Conservation (phyloP, 495 filamentous ascomycete genomes). For the Lasiosphaeria miniovina region DNA sequence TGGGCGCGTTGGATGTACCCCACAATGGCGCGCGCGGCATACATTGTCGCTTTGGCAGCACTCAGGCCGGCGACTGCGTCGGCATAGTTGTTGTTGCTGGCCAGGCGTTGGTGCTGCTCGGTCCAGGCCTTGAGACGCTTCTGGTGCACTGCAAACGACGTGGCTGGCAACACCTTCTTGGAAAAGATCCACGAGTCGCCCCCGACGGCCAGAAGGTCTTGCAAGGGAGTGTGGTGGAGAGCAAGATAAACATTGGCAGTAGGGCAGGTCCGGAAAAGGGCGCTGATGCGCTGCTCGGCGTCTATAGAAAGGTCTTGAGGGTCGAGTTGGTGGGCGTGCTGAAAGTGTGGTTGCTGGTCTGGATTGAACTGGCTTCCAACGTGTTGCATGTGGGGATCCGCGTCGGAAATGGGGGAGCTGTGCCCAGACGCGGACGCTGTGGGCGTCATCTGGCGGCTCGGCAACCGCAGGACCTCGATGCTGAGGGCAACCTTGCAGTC, state of each 20-base stretch:
- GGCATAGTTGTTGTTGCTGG: constrained; percentile 11
- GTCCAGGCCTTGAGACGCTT: constrained; percentile 38
- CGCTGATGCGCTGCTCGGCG: constrained; percentile 33
- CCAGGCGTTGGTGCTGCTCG: constrained; percentile 16
- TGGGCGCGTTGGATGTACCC: constrained; percentile 18
- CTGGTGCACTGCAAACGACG: constrained; percentile 38
- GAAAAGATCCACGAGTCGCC: constrained; percentile 50
- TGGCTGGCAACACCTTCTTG: constrained; percentile 37
- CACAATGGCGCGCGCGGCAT: constrained; percentile 33
- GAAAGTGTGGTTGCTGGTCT: constrained; percentile 16
- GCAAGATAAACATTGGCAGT: constrained; percentile 47
- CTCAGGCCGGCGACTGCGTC: constrained; percentile 14
- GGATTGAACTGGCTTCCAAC: constrained; percentile 14
- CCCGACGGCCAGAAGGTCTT: constrained; percentile 45
- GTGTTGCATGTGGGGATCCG: constrained; percentile 28
- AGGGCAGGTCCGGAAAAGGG: constrained; percentile 37
- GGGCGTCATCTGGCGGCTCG: constrained; percentile 22
- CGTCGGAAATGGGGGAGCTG: constrained; percentile 27
- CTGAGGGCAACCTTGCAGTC: constrained; percentile 39
- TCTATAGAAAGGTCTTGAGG: constrained; percentile 18
- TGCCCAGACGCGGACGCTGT: constrained; percentile 17
- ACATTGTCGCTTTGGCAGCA: constrained; percentile 27
- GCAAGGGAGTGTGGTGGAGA: constrained; percentile 46
- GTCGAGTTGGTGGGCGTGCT: constrained; percentile 4
- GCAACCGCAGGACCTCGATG: constrained; percentile 38